These are phyloP conservation scores for Xylaria palmicola DNA, from an alignment of 495 filamentous ascomycete species.

Conservation along the genomic window DNA sequence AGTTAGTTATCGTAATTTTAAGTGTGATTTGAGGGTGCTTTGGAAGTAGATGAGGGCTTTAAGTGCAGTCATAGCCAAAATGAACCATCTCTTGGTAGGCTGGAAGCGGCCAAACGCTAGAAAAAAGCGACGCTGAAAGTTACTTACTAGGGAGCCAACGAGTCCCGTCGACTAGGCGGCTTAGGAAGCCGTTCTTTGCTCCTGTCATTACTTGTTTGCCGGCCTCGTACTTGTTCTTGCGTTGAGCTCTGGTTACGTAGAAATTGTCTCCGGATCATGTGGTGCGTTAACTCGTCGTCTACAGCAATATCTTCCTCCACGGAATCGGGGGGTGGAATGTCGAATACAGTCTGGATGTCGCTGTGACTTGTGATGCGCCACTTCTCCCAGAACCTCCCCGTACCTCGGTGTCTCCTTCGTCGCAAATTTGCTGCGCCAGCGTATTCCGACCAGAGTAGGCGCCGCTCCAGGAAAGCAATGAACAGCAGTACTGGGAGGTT, in stretches of 20 bases:
- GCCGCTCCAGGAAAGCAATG: conserved; percentile 60
- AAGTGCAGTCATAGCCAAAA: no score
- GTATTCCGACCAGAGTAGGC: conserved; percentile 40
- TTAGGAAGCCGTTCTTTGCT: conserved; percentile 16
- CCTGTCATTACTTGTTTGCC: conserved; percentile 17
- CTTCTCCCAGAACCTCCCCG: conserved; percentile 42
- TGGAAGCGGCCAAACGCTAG: neutral
- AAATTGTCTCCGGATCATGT: conserved; percentile 50
- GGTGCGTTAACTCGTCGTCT: conserved; percentile 51
- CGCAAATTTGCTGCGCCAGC: conserved; percentile 21
- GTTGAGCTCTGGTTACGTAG: conserved; percentile 33
- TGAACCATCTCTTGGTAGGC: neutral
- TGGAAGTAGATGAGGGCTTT: neutral
- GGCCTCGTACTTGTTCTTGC: conserved; percentile 21
- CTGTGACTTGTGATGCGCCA: conserved; percentile 58
- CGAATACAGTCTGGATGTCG: conserved; percentile 67
- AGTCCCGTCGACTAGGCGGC: conserved; percentile 41
- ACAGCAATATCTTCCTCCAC: conserved; percentile 55
- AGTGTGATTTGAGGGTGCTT: neutral
- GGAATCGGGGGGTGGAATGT: conserved; percentile 61
- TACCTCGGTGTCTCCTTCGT: conserved; percentile 25
- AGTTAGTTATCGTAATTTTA: neutral
- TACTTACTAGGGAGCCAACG: conserved; percentile 40
- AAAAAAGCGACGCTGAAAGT: neutral
- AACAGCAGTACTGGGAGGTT: conserved; percentile 65